phyloP scores from a whole-genome alignment of 2,329 filamentous ascomycete genomes.

The Penicillium sp. region DNA sequence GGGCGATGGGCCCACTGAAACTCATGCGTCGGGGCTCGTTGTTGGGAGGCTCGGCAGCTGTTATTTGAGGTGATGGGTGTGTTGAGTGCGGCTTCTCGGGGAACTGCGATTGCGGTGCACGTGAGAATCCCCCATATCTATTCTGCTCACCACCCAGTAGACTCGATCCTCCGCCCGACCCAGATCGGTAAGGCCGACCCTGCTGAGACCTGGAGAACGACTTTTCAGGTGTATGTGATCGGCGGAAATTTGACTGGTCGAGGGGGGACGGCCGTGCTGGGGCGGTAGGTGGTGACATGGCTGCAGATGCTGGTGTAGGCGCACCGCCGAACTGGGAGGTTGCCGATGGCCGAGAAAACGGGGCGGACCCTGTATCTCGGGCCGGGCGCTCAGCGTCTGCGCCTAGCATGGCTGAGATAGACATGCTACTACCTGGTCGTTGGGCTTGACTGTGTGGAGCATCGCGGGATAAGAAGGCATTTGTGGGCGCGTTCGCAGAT shows the following conservation, averaged over 20 bases:
- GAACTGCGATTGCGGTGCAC: slow-evolving; percentile 32
- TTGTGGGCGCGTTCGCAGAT: slow-evolving; percentile 40
- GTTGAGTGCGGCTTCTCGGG: slow-evolving; percentile 36
- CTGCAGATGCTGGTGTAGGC: slow-evolving; percentile 34
- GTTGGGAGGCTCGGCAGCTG: slow-evolving; percentile 34
- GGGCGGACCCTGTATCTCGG: slow-evolving; percentile 45
- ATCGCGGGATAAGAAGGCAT: slow-evolving; percentile 52
- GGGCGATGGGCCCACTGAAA: slow-evolving; percentile 42
- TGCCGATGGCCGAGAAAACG: slow-evolving; percentile 47
- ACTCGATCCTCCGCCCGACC: slow-evolving; percentile 33
- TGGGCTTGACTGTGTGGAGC: slow-evolving; percentile 52
- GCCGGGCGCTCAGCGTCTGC: slow-evolving; percentile 48
- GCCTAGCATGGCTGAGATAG: slow-evolving; percentile 70
- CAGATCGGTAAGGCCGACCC: slow-evolving; percentile 37
- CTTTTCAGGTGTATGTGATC: slow-evolving; percentile 73
- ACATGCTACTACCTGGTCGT: slow-evolving; percentile 65
- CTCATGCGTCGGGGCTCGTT: slow-evolving; percentile 42
- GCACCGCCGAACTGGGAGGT: slow-evolving; percentile 35
- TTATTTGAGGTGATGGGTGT: slow-evolving; percentile 35
- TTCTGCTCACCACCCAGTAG: slow-evolving; percentile 28
- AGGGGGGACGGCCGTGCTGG: slow-evolving; percentile 47
- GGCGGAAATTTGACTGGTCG: slow-evolving; percentile 62
- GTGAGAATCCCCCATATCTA: slow-evolving; percentile 33
- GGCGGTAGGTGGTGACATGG: slow-evolving; percentile 45
- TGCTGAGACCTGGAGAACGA: slow-evolving; percentile 50